Base-by-base conservation (phyloP, 441 rosid species). In the Manihot esculenta region DNA sequence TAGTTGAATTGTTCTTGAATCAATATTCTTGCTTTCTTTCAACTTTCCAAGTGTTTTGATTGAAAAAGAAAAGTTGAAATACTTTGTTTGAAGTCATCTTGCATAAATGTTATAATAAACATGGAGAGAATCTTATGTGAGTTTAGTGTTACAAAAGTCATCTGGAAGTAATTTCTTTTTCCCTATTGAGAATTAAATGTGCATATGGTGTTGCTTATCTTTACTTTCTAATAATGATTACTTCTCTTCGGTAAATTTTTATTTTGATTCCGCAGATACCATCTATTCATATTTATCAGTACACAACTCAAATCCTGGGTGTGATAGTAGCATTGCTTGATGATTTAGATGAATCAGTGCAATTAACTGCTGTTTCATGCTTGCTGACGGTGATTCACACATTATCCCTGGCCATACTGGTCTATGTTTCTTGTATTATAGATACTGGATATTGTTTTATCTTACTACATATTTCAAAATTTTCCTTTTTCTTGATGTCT, bases 361-460 rank as follows among this genome's bases (percentile, higher is more conserved):
- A 95, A 75, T 79, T 91, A 70, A 93, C 98, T 79, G 92, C 99
- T 55, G 98, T 95, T 63, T 88, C 98, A 80, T 93, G 99, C 82
- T 83, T 93, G 76, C 70, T 89, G 76, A 85, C 74, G 95, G 99
- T 93, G 79, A 74, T 76, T 59, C 48, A 23, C 48, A 54, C 55
- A 12, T 72, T 62, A 64, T 64, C 76, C 59, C 72, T 66, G 59
- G 62, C 72, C 57, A 20, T 21, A 45, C 3, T 41, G 47, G 69
- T 65, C 72, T 54, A 48, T 20, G n/a, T 75, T 57, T 71, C 42
- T 60, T 62, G n/a, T 70, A 20, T 70, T 26, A 44, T 18, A 50
- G 24, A 62, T 61, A 0, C 13, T n/a, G 42, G 58, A 15, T 11
- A 42, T 6, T 41, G 7, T 69, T 54, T 81, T 73, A 56, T 55